phyloP scores from a whole-genome alignment of 2,329 filamentous ascomycete genomes.

The Arthrobotrys sinensis region DNA sequence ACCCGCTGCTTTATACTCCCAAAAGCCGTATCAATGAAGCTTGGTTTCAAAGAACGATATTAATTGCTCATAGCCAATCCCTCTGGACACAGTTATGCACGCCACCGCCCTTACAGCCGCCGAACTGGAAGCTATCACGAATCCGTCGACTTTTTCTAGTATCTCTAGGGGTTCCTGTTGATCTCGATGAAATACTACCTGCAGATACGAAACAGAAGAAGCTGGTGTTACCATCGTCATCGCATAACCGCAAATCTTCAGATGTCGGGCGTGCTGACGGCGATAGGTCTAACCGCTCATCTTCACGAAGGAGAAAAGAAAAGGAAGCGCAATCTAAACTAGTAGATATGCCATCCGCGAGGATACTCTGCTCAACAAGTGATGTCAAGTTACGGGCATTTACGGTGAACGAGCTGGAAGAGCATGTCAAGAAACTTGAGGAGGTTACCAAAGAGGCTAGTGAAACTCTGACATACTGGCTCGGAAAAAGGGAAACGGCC shows the following conservation, averaged over 20 bases:
- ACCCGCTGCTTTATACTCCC: neutral
- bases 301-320: conserved; percentile 67
- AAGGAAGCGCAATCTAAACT: conserved; percentile 60
- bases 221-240: conserved; percentile 85
- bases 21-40: neutral
- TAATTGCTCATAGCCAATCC: conserved; percentile 69
- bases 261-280: conserved; percentile 46
- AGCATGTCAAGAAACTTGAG: conserved; percentile 63
- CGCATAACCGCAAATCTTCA: conserved; percentile 62
- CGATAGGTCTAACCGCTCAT: conserved; percentile 66
- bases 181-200: conserved; percentile 96
- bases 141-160: conserved; percentile 96
- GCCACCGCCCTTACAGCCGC: conserved; percentile 92
- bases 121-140: conserved; percentile 96
- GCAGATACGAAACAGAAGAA: conserved; percentile 96
- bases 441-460: conserved; percentile 63
- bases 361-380: conserved; percentile 65
- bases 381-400: conserved; percentile 62
- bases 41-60: conserved; percentile 6
- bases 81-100: conserved; percentile 97
- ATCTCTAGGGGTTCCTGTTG: conserved; percentile 93
- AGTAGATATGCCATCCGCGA: conserved; percentile 63
- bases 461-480: conserved; percentile 64
- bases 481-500: conserved; percentile 63
- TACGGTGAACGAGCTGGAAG: conserved; percentile 62